Conservation (phyloP, 345 rosid genomes). For the Camelina laxa region DNA sequence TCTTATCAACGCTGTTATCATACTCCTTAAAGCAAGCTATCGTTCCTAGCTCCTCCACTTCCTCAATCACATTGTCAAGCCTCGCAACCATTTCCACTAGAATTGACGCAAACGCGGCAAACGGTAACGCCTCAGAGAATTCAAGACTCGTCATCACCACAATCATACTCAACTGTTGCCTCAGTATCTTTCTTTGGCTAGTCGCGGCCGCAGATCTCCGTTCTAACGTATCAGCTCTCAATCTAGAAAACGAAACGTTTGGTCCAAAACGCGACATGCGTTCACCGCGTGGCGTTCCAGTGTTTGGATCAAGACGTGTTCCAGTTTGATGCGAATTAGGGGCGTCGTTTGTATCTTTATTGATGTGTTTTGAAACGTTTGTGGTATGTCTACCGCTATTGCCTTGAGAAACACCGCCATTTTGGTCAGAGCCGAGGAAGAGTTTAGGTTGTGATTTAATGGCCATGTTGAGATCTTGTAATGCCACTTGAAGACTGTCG, state of each 20-base stretch:
- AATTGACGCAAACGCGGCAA: conserved; percentile 77
- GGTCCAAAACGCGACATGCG: conserved; percentile 32
- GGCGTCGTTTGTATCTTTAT: not conserved
- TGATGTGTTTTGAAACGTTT: conserved; percentile 1
- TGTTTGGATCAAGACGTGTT: conserved; percentile 7
- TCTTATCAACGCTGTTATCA: conserved; percentile 15
- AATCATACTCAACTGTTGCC: conserved; percentile 70
- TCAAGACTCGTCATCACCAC: conserved; percentile 67
- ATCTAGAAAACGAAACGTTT: conserved; percentile 51
- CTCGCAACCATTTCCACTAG: conserved; percentile 74
- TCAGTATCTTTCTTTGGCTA: conserved; percentile 53
- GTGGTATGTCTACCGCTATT: conserved; percentile 56
- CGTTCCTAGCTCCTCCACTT: conserved; percentile 70
- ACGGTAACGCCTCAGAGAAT: conserved; percentile 82
- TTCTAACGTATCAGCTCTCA: conserved; percentile 62
- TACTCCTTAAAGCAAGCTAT: conserved; percentile 64
- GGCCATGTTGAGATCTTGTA: conserved; percentile 73
- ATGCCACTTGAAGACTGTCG: conserved; percentile 72
- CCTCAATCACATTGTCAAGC: conserved; percentile 69
- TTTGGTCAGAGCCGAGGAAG: conserved; percentile 61
- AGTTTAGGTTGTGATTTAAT: conserved; percentile 78
- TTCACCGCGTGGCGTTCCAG: conserved; percentile 31
- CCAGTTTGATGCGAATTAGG: not conserved
- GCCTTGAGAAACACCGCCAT: conserved; percentile 39
- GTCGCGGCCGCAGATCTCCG: conserved; percentile 38